phyloP scores from a whole-genome alignment of 176 grass and related monocot species.

The Carex parvula region DNA sequence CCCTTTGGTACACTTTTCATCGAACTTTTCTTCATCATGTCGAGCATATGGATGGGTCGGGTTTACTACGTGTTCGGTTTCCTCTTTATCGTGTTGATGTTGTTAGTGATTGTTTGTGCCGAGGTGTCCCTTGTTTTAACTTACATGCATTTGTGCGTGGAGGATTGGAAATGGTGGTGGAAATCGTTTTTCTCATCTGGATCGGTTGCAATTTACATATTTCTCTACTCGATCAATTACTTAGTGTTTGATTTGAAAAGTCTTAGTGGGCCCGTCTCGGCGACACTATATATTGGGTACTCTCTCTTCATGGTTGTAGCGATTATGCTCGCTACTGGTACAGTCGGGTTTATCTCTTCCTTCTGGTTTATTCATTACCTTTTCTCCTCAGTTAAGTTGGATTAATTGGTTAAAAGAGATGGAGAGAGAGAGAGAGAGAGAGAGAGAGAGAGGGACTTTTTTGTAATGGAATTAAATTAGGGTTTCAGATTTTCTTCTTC shows the following conservation, averaged over 20 bases:
- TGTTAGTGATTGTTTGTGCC: conserved; percentile 42
- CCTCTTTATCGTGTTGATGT: conserved; percentile 38
- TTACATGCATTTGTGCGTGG: conserved; percentile 55
- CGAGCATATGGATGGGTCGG: conserved; percentile 51
- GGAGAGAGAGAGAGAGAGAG: not conserved
- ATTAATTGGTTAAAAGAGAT: conserved; percentile 30
- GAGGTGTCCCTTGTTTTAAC: conserved; percentile 47
- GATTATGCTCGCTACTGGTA: conserved; percentile 47
- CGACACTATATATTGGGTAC: conserved; percentile 44
- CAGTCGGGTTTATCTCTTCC: conserved; percentile 44
- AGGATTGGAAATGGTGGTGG: conserved; percentile 57
- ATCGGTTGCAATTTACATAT: conserved; percentile 48
- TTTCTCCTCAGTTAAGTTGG: conserved; percentile 45
- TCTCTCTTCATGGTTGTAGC: conserved; percentile 44
- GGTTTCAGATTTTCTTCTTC: conserved; percentile 13
- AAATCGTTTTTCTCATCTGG: conserved; percentile 52
- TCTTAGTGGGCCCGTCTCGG: conserved; percentile 39
- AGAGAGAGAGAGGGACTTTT: not conserved
- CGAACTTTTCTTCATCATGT: conserved; percentile 55
- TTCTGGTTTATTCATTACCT: conserved; percentile 46
- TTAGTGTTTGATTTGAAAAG: conserved; percentile 43
- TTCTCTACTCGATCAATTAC: conserved; percentile 49
- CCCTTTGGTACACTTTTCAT: conserved; percentile 59
- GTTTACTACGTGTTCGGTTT: conserved; percentile 52
- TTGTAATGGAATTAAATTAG: conserved; percentile 17